Evolutionary conservation across 768 basidiomycete genomes (phyloP).

Genomic region (Heimioporus sp.): DNA sequence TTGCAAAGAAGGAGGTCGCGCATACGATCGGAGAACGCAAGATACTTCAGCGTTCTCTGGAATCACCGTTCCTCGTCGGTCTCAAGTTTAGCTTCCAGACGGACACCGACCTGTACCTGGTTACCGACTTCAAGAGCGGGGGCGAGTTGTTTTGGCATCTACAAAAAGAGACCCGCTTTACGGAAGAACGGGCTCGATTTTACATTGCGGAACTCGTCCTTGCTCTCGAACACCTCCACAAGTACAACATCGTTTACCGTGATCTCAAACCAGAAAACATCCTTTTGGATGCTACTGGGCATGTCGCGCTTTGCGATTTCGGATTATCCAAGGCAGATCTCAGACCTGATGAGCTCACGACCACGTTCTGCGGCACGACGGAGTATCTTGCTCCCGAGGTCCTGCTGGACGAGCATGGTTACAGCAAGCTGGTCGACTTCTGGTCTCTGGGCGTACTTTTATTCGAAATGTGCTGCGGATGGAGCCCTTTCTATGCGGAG

Average conservation of each 20-base stretch:
- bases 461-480: slow-evolving; percentile 99
- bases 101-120: slow-evolving; percentile 89
- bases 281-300: slow-evolving; percentile 95
- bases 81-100: slow-evolving; percentile 99
- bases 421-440: slow-evolving; percentile 98
- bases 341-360: slow-evolving; percentile 91
- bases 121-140: slow-evolving; percentile 98
- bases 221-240: slow-evolving; percentile 95
- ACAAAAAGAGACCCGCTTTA: slow-evolving; percentile 92
- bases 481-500: slow-evolving; percentile 99
- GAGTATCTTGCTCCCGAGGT: slow-evolving; percentile 99
- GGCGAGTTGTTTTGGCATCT: slow-evolving; percentile 99
- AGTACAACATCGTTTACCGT: slow-evolving; percentile 93
- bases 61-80: slow-evolving; percentile 96
- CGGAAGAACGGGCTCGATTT: slow-evolving; percentile 90
- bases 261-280: slow-evolving; percentile 99
- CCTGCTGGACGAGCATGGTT: slow-evolving; percentile 96
- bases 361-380: slow-evolving; percentile 98
- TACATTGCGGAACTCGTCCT: slow-evolving; percentile 96
- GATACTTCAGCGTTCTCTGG: slow-evolving; percentile 90
- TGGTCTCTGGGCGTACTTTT: slow-evolving; percentile 95
- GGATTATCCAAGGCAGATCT: slow-evolving; percentile 96
- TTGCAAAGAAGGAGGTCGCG: slow-evolving; percentile 98
- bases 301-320: slow-evolving; percentile 98
- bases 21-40: slow-evolving; percentile 99